A percentile compares a stretch with the other conserved stretches of the same genome.
These are phyloP conservation scores for Boletellus deceptivus DNA, from an alignment of 1,284 basidiomycete genomes.

Conservation along the genomic window DNA sequence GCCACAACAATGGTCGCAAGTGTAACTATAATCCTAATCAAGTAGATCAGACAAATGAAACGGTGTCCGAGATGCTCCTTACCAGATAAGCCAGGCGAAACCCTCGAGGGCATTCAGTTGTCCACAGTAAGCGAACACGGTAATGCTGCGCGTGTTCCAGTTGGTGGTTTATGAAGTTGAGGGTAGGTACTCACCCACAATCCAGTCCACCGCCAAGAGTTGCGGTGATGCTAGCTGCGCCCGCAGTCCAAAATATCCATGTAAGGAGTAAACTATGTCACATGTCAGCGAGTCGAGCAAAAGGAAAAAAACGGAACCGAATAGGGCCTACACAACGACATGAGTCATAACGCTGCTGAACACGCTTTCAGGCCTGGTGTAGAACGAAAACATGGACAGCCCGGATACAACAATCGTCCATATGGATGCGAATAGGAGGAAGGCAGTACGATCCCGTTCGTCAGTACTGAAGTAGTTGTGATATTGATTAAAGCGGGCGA, in stretches of 20 bases:
- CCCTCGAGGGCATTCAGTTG: slow-evolving; percentile 62
- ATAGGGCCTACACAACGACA: slow-evolving; percentile 53
- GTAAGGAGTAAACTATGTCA: slow-evolving; percentile 54
- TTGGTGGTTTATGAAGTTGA: neutral
- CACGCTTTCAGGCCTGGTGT: slow-evolving; percentile 42
- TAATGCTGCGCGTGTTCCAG: slow-evolving; percentile 25
- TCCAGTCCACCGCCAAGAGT: slow-evolving; percentile 64
- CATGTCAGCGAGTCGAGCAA: slow-evolving; percentile 2
- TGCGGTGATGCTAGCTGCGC: slow-evolving; percentile 63
- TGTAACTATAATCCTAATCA: slow-evolving; percentile 52
- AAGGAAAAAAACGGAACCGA: neutral
- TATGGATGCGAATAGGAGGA: slow-evolving; percentile 61
- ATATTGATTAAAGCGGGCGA: slow-evolving; percentile 51
- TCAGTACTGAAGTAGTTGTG: slow-evolving; percentile 50
- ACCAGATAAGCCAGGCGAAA: slow-evolving; percentile 66
- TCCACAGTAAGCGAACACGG: slow-evolving; percentile 58
- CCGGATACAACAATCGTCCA: slow-evolving; percentile 66
- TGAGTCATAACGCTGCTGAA: slow-evolving; percentile 63
- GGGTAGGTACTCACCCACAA: slow-evolving; percentile 50
- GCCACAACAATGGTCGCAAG: slow-evolving; percentile 51
- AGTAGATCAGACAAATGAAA: slow-evolving; percentile 1
- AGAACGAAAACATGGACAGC: slow-evolving; percentile 55
- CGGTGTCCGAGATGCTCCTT: slow-evolving; percentile 15
- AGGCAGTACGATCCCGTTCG: slow-evolving; percentile 61
- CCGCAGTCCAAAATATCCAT: slow-evolving; percentile 71